phyloP scores from a whole-genome alignment of 352 stramenopile species.

The Pythium volutum region DNA sequence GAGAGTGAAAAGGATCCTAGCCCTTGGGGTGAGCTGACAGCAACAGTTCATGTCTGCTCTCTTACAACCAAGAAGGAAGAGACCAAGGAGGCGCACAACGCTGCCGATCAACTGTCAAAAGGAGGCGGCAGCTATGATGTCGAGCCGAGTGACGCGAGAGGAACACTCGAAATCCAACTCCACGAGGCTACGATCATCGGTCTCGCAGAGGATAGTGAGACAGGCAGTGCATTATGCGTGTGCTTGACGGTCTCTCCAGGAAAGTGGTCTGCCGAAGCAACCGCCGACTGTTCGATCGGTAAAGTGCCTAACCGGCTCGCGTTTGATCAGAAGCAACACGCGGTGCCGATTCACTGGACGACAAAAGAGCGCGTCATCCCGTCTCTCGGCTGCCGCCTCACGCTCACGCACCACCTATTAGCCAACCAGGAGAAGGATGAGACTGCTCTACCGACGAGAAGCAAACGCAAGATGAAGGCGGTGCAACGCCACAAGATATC shows the following conservation, averaged over 20 bases:
- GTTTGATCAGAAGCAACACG: constrained; percentile 1
- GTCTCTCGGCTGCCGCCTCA: not conserved
- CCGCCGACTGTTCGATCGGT: not conserved
- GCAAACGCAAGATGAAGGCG: not conserved
- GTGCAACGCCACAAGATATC: not conserved
- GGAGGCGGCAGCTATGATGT: not conserved
- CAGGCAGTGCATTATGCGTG: not conserved
- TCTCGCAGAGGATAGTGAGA: not conserved
- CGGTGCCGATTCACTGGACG: constrained; percentile 9
- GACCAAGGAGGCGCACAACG: not conserved
- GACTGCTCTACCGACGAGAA: not conserved
- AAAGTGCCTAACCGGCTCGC: not conserved
- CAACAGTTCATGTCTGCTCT: not conserved
- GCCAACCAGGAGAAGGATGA: not conserved
- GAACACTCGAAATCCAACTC: constrained; percentile 8
- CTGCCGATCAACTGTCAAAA: not conserved
- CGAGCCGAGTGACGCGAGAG: not conserved
- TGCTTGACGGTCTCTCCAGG: constrained; percentile 2
- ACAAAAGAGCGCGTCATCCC: constrained; percentile 22
- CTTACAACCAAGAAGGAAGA: not conserved
- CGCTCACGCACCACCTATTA: too few species aligned
- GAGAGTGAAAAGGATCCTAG: not conserved
- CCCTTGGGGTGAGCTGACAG: constrained; percentile 7
- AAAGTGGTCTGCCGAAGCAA: constrained; percentile 3
- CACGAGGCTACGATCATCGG: not conserved